Percentiles rank a stretch among this genome's conserved stretches.
These are phyloP conservation scores for Penstemon davidsonii DNA, from an alignment of 257 asterid species.

Conservation along the genomic window DNA sequence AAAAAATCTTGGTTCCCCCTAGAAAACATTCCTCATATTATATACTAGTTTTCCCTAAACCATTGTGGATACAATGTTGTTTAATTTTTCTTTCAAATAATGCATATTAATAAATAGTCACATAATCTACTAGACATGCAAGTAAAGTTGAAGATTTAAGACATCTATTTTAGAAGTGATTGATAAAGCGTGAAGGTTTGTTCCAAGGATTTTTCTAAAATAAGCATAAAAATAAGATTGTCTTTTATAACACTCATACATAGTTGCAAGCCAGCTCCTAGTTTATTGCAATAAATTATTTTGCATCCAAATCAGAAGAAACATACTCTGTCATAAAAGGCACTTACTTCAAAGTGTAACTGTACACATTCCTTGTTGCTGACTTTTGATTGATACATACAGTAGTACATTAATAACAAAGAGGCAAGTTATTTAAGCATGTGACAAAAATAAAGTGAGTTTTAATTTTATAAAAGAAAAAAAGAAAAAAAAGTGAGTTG, in stretches of 20 bases:
- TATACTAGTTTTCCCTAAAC: too few relatives aligned
- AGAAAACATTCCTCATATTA: too few relatives aligned
- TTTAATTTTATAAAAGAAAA: conserved; percentile 24
- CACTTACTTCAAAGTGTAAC: conserved; percentile 32
- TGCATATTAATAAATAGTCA: background rate
- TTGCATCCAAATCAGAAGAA: conserved; percentile 5
- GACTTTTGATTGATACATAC: conserved; percentile 21
- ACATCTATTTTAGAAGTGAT: background rate
- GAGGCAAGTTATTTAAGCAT: conserved; percentile 32
- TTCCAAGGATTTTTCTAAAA: background rate
- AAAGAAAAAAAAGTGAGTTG: background rate
- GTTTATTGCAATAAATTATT: conserved; percentile 14
- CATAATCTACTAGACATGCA: too few relatives aligned
- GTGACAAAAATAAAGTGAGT: conserved; percentile 41
- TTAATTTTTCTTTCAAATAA: background rate
- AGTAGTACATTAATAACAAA: conserved; percentile 10
- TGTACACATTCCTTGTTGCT: conserved; percentile 23
- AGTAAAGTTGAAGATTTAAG: background rate
- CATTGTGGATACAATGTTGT: too few relatives aligned
- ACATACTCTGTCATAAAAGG: conserved; percentile 6
- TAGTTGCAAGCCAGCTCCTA: background rate
- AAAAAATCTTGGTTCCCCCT: too few relatives aligned
- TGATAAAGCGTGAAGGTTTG: background rate
- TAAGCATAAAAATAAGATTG: background rate
- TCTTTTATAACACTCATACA: background rate